These are phyloP conservation scores for Leccinum olivaceopallidum DNA, from an alignment of 768 basidiomycete species.

Conservation along the genomic window DNA sequence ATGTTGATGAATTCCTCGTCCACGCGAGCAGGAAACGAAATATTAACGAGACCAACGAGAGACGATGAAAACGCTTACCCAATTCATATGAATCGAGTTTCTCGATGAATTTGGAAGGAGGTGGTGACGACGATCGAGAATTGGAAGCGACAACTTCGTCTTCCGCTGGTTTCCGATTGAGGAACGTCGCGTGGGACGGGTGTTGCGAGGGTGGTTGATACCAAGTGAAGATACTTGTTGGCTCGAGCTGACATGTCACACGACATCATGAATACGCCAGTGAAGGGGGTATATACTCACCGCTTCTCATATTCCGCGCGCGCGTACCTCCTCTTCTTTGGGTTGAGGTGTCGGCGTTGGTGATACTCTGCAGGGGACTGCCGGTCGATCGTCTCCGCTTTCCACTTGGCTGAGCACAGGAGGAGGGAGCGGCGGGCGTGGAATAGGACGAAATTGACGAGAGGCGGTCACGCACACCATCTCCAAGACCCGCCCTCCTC, in stretches of 20 bases:
- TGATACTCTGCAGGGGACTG: neutral
- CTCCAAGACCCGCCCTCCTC: too few species aligned
- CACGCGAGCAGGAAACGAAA: neutral
- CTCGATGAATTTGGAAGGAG: slow-evolving; percentile 20
- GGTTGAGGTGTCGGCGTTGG: neutral
- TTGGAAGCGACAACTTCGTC: neutral
- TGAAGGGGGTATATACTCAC: slow-evolving; percentile 3
- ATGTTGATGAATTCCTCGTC: slow-evolving; percentile 25
- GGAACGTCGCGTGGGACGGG: neutral
- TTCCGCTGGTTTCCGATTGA: neutral
- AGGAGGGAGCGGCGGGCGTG: slow-evolving; percentile 7
- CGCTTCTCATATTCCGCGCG: too few species aligned
- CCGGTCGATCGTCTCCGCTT: neutral
- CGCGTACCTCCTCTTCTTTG: neutral
- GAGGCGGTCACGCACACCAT: neutral
- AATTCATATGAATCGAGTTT: slow-evolving; percentile 33
- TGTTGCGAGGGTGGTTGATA: slow-evolving; percentile 27
- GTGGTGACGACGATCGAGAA: neutral
- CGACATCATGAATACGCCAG: neutral
- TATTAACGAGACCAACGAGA: neutral
- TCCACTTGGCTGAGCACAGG: neutral
- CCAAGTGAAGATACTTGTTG: slow-evolving; percentile 19
- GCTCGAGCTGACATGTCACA: slow-evolving; percentile 4
- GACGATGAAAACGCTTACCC: slow-evolving; percentile 6
- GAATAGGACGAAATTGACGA: slow-evolving; percentile 28